Evolutionary conservation across 2,329 filamentous ascomycete species (phyloP).

Genomic region (Ascochyta pisi): DNA sequence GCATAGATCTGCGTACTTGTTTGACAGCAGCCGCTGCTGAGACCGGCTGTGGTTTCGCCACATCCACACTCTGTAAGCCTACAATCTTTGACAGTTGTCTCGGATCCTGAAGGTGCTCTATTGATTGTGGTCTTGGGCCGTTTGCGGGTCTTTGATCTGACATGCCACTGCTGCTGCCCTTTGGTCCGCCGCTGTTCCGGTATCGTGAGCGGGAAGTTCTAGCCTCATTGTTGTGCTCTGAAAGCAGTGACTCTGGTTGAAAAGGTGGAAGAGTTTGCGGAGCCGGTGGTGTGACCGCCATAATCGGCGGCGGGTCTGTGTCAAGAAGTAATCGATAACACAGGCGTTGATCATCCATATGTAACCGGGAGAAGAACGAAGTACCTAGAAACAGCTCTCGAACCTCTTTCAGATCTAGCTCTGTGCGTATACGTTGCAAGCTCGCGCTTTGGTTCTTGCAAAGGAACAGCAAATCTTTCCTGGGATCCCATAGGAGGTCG

Average conservation of each 20-base stretch:
- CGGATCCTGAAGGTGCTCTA: not conserved
- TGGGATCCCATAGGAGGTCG: slow-evolving; percentile 40
- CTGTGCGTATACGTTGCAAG: slow-evolving; percentile 30
- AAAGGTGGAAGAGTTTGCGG: not conserved
- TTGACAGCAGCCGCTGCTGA: not conserved
- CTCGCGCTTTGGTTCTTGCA: slow-evolving; percentile 36
- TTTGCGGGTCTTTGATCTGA: not conserved
- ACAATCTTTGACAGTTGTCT: not conserved
- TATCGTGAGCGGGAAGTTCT: slow-evolving; percentile 25
- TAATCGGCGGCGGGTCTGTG: slow-evolving; percentile 32
- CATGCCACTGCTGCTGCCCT: not conserved
- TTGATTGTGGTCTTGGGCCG: not conserved
- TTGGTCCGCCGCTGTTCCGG: slow-evolving; percentile 14
- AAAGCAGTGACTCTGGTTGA: not conserved
- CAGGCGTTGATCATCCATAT: slow-evolving; percentile 30
- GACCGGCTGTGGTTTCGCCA: slow-evolving; percentile 1
- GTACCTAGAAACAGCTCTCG: slow-evolving; percentile 40
- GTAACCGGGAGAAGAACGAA: slow-evolving; percentile 31
- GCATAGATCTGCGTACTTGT: slow-evolving; percentile 19
- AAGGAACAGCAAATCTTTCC: slow-evolving; percentile 38
- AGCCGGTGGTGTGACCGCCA: slow-evolving; percentile 31
- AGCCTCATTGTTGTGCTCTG: not conserved
- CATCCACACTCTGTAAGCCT: slow-evolving; percentile 2
- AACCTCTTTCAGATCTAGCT: slow-evolving; percentile 30
- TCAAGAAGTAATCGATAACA: slow-evolving; percentile 37